phyloP scores from a whole-genome alignment of 129 eudicot species.

The Pulicaria dysenterica region DNA sequence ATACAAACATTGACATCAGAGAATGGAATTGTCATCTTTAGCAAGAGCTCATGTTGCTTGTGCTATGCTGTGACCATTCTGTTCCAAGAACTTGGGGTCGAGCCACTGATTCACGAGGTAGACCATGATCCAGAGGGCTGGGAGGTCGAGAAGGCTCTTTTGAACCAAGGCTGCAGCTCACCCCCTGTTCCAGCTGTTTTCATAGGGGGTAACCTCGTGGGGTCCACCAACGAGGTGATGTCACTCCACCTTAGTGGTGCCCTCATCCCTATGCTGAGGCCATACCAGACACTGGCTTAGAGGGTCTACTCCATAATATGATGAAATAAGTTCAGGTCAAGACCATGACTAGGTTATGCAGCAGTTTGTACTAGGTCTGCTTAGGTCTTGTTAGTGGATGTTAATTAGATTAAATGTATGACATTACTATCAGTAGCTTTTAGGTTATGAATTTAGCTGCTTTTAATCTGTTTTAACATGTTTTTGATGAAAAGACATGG shows the following conservation, averaged over 20 bases:
- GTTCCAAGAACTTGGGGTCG: conserved; percentile 60
- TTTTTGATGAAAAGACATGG: conserved; percentile 32
- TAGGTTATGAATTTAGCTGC: conserved; percentile 31
- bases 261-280: conserved; percentile 65
- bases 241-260: conserved; percentile 87
- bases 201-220: conserved; percentile 65
- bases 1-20: conserved; percentile 52
- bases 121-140: conserved; percentile 66
- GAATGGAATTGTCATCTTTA: conserved; percentile 61
- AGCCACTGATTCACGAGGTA: conserved; percentile 50
- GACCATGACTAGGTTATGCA: conserved; percentile 20
- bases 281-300: conserved; percentile 44
- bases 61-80: conserved; percentile 69
- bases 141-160: conserved; percentile 72
- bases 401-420: conserved; percentile 28
- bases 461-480: conserved; percentile 26
- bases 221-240: conserved; percentile 93
- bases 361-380: conserved; percentile 11
- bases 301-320: background rate
- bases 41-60: conserved; percentile 78
- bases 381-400: conserved; percentile 23
- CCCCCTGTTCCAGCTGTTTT: conserved; percentile 66
- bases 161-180: conserved; percentile 54
- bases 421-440: conserved; percentile 30
- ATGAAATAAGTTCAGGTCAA: conserved; percentile 48